Conservation (phyloP, 192 early-diverging fungal genomes). For the Podila minutissima region DNA sequence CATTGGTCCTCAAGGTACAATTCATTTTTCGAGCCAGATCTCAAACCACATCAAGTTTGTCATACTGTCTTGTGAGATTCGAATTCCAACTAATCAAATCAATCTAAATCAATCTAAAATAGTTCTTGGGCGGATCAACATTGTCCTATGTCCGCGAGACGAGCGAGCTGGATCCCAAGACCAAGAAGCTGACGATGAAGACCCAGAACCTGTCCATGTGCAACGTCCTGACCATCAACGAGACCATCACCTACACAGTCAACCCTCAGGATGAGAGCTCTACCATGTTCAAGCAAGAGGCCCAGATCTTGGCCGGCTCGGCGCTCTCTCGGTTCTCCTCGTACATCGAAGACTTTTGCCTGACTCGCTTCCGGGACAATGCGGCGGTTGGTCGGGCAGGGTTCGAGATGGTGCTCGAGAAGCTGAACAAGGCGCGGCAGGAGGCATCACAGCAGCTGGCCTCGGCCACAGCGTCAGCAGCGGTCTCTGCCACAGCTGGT, state of each 20-base stretch:
- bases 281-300: conserved; percentile 85
- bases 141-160: conserved; percentile 91
- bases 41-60: neutral
- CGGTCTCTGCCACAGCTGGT: conserved; percentile 12
- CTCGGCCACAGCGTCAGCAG: conserved; percentile 11
- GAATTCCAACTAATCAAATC: too few relatives aligned
- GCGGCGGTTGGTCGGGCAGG: conserved; percentile 84
- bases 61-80: neutral
- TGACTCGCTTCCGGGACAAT: conserved; percentile 91
- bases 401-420: conserved; percentile 86
- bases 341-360: conserved; percentile 86
- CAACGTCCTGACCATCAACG: conserved; percentile 85
- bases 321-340: conserved; percentile 73
- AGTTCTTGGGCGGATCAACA: conserved; percentile 74
- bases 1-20: conserved; percentile 70
- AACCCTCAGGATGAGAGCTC: conserved; percentile 63
- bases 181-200: conserved; percentile 76
- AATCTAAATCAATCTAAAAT: conserved; percentile 29
- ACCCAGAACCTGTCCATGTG: conserved; percentile 89
- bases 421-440: conserved; percentile 49
- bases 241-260: conserved; percentile 82
- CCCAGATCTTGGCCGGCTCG: conserved; percentile 81
- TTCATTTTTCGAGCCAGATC: neutral
- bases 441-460: conserved; percentile 31
- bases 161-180: conserved; percentile 83